Conservation (phyloP, 768 basidiomycete species). For the Boletus tylopilopsis region DNA sequence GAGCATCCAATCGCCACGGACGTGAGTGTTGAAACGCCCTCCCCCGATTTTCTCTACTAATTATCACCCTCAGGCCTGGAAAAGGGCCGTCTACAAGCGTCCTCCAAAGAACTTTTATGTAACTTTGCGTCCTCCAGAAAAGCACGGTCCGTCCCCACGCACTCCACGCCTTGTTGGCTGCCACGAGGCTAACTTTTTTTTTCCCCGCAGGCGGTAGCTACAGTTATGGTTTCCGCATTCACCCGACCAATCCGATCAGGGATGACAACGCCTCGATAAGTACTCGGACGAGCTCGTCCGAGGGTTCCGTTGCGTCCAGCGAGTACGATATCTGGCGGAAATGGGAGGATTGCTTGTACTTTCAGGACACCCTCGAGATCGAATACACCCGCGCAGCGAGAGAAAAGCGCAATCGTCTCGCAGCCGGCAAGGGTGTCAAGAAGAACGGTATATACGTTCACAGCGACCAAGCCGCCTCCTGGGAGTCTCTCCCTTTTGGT, state of each 20-base stretch:
- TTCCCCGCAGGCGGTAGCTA: slow-evolving; percentile 42
- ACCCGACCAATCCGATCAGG: slow-evolving; percentile 42
- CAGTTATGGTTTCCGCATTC: slow-evolving; percentile 62
- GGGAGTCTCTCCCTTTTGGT: slow-evolving; percentile 80
- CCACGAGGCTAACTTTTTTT: slow-evolving; percentile 1
- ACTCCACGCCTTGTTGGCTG: not conserved
- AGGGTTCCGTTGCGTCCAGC: slow-evolving; percentile 33
- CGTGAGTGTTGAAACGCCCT: slow-evolving; percentile 15
- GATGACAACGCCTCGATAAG: slow-evolving; percentile 29
- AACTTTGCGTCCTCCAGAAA: slow-evolving; percentile 53
- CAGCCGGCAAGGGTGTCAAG: slow-evolving; percentile 73
- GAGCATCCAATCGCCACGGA: slow-evolving; percentile 19
- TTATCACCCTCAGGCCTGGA: slow-evolving; percentile 45
- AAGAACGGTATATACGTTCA: slow-evolving; percentile 65
- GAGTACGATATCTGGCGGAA: slow-evolving; percentile 75
- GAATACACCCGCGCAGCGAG: slow-evolving; percentile 63
- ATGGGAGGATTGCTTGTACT: slow-evolving; percentile 81
- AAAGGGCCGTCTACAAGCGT: slow-evolving; percentile 55
- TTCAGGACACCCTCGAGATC: slow-evolving; percentile 65
- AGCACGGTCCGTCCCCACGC: slow-evolving; percentile 43
- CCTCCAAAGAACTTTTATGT: slow-evolving; percentile 60
- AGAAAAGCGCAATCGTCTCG: slow-evolving; percentile 63
- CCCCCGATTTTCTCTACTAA: not conserved
- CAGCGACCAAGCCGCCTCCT: slow-evolving; percentile 73
- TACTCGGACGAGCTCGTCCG: slow-evolving; percentile 28